phyloP scores from a whole-genome alignment of 257 asterid species.

The Voacanga thouarsii region DNA sequence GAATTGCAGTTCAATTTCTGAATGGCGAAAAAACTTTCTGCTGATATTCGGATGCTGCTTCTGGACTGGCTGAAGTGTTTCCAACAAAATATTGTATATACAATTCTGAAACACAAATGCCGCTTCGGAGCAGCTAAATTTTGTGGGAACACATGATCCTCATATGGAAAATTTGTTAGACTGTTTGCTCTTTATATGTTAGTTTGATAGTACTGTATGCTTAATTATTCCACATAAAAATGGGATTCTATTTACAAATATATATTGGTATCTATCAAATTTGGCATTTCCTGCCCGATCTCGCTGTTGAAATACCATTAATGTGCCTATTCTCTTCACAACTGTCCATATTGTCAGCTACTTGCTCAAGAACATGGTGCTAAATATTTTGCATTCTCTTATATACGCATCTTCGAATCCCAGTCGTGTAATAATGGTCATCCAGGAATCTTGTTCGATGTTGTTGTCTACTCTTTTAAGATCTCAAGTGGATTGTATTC shows the following conservation, averaged over 20 bases:
- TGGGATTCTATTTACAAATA: background rate
- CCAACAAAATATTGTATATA: background rate
- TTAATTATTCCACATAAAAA: background rate
- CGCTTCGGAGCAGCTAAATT: background rate
- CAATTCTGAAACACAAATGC: background rate
- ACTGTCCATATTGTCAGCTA: background rate
- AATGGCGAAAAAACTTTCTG: background rate
- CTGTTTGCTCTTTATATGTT: background rate
- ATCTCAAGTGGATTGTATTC: background rate
- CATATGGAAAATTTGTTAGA: background rate
- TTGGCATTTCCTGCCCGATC: background rate
- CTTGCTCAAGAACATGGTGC: background rate
- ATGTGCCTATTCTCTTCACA: too few relatives aligned
- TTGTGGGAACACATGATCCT: background rate
- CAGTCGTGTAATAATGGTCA: background rate
- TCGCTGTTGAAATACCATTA: too few relatives aligned
- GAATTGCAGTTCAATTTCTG: background rate
- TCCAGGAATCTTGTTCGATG: background rate
- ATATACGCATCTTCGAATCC: too few relatives aligned
- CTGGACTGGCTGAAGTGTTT: background rate
- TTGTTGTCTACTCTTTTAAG: background rate
- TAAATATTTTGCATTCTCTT: background rate
- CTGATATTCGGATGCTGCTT: background rate
- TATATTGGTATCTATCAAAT: background rate
- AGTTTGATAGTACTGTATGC: background rate